Evolutionary conservation across 306 rosid genomes (phyloP).

Genomic region (Myrica gale): DNA sequence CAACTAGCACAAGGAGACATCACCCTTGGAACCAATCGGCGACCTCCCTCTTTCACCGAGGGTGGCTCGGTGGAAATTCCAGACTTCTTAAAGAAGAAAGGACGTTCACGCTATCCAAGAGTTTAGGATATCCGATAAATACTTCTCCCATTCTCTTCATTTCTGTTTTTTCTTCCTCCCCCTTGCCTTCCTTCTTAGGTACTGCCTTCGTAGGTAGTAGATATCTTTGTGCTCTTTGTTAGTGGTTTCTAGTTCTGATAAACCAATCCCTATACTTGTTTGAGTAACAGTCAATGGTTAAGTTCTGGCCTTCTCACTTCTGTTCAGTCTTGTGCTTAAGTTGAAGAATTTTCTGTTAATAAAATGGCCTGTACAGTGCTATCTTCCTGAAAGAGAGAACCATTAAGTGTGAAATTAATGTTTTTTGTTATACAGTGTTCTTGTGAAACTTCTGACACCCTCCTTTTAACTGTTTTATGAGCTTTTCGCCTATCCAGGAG

Average conservation of each 20-base stretch:
- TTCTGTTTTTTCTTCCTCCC: constrained; percentile 16
- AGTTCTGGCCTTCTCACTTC: constrained; percentile 6
- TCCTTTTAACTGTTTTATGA: too few relatives aligned
- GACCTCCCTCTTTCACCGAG: constrained; percentile 59
- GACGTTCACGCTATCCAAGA: constrained; percentile 92
- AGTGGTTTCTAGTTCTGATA: constrained; percentile 42
- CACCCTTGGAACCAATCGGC: constrained; percentile 44
- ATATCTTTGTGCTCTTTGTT: constrained; percentile 29
- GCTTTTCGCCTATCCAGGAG: too few relatives aligned
- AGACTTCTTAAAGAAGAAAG: constrained; percentile 93
- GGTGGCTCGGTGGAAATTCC: constrained; percentile 83
- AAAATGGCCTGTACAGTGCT: constrained; percentile 35
- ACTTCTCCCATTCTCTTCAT: constrained; percentile 20
- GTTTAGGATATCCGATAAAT: constrained; percentile 36
- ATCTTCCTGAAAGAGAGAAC: constrained; percentile 5
- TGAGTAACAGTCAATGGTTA: constrained; percentile 16
- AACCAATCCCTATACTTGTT: constrained; percentile 31
- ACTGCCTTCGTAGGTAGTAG: constrained; percentile 40
- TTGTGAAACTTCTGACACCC: neutral
- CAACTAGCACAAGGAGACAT: constrained; percentile 63
- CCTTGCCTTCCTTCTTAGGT: constrained; percentile 35
- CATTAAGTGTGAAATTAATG: constrained; percentile 14
- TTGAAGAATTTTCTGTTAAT: constrained; percentile 1
- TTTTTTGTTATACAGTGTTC: neutral
- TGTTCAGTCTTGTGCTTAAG: constrained; percentile 21